phyloP scores from a whole-genome alignment of 2,329 filamentous ascomycete genomes.

The Ophiocordyceps sinensis region DNA sequence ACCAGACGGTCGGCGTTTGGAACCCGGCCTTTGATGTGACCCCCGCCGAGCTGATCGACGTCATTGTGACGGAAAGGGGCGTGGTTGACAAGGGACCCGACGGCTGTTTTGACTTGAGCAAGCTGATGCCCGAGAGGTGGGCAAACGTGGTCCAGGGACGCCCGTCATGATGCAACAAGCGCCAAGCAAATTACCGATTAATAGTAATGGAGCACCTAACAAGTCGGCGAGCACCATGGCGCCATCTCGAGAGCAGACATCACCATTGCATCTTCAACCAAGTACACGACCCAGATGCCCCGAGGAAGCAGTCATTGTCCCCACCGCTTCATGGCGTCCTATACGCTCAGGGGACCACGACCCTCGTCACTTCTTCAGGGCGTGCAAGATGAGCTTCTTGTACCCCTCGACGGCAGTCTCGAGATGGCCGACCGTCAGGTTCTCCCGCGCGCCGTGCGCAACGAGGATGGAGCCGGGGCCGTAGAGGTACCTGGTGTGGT shows the following conservation, averaged over 20 bases:
- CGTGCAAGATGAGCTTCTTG: slow-evolving; percentile 51
- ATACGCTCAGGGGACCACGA: too few relatives aligned
- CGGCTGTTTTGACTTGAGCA: slow-evolving; percentile 53
- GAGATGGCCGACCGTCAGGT: slow-evolving; percentile 59
- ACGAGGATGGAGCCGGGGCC: slow-evolving; percentile 66
- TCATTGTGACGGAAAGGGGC: slow-evolving; percentile 83
- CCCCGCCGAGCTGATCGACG: slow-evolving; percentile 76
- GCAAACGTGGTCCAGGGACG: slow-evolving; percentile 12
- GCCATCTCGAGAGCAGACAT: too few relatives aligned
- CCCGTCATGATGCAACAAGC: background rate
- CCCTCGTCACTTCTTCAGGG: slow-evolving; percentile 20
- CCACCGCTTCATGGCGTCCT: too few relatives aligned
- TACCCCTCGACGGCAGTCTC: slow-evolving; percentile 69
- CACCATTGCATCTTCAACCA: too few relatives aligned
- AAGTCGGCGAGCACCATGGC: too few relatives aligned
- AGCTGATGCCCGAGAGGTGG: slow-evolving; percentile 43
- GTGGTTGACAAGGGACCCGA: slow-evolving; percentile 63
- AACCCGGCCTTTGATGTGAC: slow-evolving; percentile 97
- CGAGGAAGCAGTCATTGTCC: too few relatives aligned
- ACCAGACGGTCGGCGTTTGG: slow-evolving; percentile 72
- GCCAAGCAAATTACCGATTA: background rate
- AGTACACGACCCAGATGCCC: too few relatives aligned
- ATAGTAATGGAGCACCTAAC: too few relatives aligned
- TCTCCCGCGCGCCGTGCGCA: slow-evolving; percentile 75
- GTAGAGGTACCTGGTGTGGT: slow-evolving; percentile 53